phyloP scores from a whole-genome alignment of 176 grass and related monocot species.

The Alloteropsis semialata region DNA sequence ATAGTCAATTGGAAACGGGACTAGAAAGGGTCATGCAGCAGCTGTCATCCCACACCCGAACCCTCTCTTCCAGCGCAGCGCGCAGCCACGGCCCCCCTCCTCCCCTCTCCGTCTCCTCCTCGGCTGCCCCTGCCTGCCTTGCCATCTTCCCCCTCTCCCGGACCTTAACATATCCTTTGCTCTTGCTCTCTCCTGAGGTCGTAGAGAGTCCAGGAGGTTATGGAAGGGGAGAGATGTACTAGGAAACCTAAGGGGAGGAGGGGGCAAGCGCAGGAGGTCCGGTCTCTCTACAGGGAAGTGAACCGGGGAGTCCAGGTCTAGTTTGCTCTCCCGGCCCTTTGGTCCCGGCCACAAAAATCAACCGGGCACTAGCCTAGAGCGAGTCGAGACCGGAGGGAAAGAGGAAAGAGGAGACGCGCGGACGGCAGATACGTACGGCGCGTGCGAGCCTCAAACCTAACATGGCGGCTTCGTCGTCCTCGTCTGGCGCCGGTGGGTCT shows the following conservation, averaged over 20 bases:
- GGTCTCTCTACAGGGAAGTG: not conserved
- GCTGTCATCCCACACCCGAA: constrained; percentile 66
- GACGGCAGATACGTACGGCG: not conserved
- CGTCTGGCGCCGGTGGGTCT: constrained; percentile 16
- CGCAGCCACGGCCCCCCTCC: not conserved
- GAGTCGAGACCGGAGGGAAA: too few relatives aligned
- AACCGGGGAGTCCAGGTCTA: not conserved
- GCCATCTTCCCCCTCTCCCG: not conserved
- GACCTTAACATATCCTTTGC: constrained; percentile 6
- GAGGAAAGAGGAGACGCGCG: too few relatives aligned
- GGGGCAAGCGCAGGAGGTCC: not conserved
- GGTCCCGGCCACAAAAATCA: not conserved
- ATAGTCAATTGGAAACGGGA: constrained; percentile 22
- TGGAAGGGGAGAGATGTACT: constrained; percentile 11
- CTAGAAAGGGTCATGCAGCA: constrained; percentile 61
- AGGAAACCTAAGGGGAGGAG: constrained; percentile 1
- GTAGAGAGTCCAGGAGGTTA: not conserved
- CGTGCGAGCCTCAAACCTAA: not conserved
- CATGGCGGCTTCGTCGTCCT: constrained; percentile 28
- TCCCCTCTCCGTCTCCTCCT: not conserved
- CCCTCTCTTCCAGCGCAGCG: constrained; percentile 43
- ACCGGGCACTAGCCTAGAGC: not conserved
- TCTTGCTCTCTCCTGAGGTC: not conserved
- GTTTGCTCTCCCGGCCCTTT: not conserved
- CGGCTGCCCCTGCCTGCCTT: not conserved